A percentile compares a stretch with the other conserved stretches of the same genome.
These are phyloP conservation scores for Aspergillus egyptiacus DNA, from an alignment of 495 filamentous ascomycete species.

Conservation along the genomic window DNA sequence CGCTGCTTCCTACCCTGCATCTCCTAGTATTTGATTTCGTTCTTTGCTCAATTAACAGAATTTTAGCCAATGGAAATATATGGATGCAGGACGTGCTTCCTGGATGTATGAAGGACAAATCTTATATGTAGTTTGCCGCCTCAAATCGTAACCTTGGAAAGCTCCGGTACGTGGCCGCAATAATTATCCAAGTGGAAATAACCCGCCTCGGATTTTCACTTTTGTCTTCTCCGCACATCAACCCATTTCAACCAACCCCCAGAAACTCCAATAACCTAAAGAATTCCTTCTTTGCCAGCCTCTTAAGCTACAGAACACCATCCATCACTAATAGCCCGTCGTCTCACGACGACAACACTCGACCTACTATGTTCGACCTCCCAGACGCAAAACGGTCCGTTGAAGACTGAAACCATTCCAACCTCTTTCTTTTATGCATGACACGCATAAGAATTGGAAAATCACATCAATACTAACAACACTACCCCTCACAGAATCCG, in stretches of 20 bases:
- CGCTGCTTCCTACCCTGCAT: too few relatives aligned
- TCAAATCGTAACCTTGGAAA: too few relatives aligned
- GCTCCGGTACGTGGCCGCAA: constrained; percentile 9
- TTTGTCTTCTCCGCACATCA: background rate
- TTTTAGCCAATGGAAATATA: too few relatives aligned
- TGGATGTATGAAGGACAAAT: too few relatives aligned
- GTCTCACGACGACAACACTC: background rate
- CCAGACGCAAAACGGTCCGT: constrained; percentile 39
- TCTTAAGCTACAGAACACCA: background rate
- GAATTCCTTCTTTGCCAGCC: background rate
- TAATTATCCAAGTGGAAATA: background rate
- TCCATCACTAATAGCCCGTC: background rate
- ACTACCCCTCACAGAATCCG: constrained; percentile 28
- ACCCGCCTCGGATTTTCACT: constrained; percentile 1
- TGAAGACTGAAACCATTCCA: background rate
- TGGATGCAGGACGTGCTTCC: too few relatives aligned
- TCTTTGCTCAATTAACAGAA: too few relatives aligned
- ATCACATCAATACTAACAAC: constrained; percentile 11
- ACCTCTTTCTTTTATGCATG: background rate
- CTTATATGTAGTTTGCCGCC: too few relatives aligned
- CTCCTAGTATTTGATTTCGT: too few relatives aligned
- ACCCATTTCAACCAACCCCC: background rate
- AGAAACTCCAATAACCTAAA: too few relatives aligned
- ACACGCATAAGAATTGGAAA: too few relatives aligned
- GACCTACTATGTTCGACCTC: constrained; percentile 35